These are phyloP conservation scores for Blastocystis sp. DNA, from an alignment of 352 stramenopile genomes.

Conservation along the genomic window DNA sequence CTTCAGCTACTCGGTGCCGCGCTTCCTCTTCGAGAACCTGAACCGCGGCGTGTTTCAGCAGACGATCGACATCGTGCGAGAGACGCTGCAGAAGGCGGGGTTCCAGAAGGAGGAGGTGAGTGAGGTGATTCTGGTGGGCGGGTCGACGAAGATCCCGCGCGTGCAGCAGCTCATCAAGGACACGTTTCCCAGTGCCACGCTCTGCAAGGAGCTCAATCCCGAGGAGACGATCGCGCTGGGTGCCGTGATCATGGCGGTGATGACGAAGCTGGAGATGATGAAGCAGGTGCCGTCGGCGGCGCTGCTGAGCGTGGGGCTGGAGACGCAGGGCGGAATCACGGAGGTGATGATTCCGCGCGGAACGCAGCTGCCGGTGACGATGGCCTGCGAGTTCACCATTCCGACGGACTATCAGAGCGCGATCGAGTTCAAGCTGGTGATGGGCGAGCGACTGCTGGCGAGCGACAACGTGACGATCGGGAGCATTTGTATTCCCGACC, in stretches of 20 bases:
- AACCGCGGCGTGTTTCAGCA: constrained; percentile 60
- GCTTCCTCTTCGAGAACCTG: constrained; percentile 24
- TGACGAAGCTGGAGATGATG: not conserved
- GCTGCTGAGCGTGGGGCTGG: not conserved
- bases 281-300: not conserved
- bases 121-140: constrained; percentile 93
- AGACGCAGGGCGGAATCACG: constrained; percentile 29
- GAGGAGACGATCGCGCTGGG: constrained; percentile 96
- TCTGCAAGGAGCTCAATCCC: constrained; percentile 74
- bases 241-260: constrained; percentile 62
- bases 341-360: constrained; percentile 12
- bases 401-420: constrained; percentile 22
- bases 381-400: not conserved
- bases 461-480: constrained; percentile 13
- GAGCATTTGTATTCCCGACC: not conserved
- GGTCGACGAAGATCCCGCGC: constrained; percentile 90
- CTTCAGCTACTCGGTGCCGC: constrained; percentile 26
- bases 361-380: not conserved
- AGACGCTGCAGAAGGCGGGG: constrained; percentile 86
- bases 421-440: not conserved
- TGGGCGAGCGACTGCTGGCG: constrained; percentile 8
- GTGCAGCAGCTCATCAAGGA: constrained; percentile 90
- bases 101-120: constrained; percentile 90
- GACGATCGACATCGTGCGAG: constrained; percentile 83
- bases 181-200: constrained; percentile 74